Evolutionary conservation across 768 basidiomycete species (phyloP).

Genomic region (Mycena floridula): DNA sequence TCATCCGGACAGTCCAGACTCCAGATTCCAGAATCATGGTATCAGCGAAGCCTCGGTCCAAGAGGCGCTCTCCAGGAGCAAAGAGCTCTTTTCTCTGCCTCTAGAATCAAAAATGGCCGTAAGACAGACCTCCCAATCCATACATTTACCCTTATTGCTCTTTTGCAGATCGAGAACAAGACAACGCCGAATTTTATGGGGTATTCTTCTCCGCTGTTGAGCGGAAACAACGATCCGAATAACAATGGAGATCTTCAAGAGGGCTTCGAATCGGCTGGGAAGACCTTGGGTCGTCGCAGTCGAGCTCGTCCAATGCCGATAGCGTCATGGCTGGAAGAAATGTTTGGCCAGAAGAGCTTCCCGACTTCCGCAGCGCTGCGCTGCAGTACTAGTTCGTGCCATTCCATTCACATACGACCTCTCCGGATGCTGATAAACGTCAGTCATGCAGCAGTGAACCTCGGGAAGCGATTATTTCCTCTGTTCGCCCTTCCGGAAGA

Average conservation of each 20-base stretch:
- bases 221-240: constrained; percentile 71
- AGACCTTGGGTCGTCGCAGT: too few relatives aligned
- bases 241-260: constrained; percentile 86
- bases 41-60: constrained; percentile 50
- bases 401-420: neutral
- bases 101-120: constrained; percentile 63
- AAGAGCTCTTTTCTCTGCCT: constrained; percentile 64
- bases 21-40: constrained; percentile 77
- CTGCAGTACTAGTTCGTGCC: constrained; percentile 62
- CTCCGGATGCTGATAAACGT: constrained; percentile 1
- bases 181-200: constrained; percentile 72
- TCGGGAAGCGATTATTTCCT: constrained; percentile 58
- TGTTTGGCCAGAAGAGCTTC: constrained; percentile 66
- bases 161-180: constrained; percentile 56
- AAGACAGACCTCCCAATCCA: constrained; percentile 2
- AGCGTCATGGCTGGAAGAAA: constrained; percentile 66
- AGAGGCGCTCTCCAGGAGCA: constrained; percentile 37
- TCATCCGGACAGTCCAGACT: too few relatives aligned
- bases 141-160: neutral
- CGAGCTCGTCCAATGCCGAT: too few relatives aligned
- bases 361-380: constrained; percentile 52
- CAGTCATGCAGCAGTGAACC: constrained; percentile 44
- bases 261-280: constrained; percentile 86
- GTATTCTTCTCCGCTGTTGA: constrained; percentile 62
- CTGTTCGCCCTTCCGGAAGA: constrained; percentile 59